These are phyloP conservation scores for Nothophaeocryptopus gaeumannii DNA, from an alignment of 2,329 filamentous ascomycete species.

Conservation along the genomic window DNA sequence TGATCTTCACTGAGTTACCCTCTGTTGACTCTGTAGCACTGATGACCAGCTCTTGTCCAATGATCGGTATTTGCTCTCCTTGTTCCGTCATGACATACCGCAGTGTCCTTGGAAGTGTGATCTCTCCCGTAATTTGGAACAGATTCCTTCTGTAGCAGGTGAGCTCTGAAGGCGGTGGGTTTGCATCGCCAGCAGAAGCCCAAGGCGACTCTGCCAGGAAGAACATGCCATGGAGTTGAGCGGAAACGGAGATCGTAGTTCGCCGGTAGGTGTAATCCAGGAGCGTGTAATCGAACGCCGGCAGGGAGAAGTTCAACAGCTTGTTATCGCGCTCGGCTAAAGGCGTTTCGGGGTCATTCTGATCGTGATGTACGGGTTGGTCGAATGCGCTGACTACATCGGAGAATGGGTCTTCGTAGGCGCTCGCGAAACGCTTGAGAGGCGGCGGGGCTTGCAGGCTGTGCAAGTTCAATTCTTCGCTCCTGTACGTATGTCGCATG, in stretches of 20 bases:
- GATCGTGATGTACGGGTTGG: constrained; percentile 39
- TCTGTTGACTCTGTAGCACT: constrained; percentile 94
- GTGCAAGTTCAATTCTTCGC: constrained; percentile 31
- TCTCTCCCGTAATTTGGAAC: constrained; percentile 90
- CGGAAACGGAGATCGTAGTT: constrained; percentile 64
- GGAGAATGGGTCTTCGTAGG: constrained; percentile 52
- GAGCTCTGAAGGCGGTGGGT: constrained; percentile 69
- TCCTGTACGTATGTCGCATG: constrained; percentile 11
- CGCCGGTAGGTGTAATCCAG: constrained; percentile 65
- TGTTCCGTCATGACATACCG: constrained; percentile 79
- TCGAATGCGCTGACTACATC: constrained; percentile 51
- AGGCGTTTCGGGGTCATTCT: constrained; percentile 45
- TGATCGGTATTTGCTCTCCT: constrained; percentile 78
- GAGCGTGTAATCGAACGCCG: constrained; percentile 54
- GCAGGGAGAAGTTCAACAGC: constrained; percentile 51
- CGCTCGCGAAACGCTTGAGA: constrained; percentile 36
- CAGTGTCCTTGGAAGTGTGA: constrained; percentile 74
- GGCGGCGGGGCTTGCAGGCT: constrained; percentile 28
- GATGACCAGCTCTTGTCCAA: constrained; percentile 79
- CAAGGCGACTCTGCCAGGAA: constrained; percentile 78
- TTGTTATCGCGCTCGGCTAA: constrained; percentile 64
- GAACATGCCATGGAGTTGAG: constrained; percentile 85
- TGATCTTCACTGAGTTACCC: constrained; percentile 85
- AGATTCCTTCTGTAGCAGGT: constrained; percentile 95
- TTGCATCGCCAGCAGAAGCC: constrained; percentile 55